Evolutionary conservation across 805 yeast genomes (phyloP).

Genomic region (Candida arabinofermentans): DNA sequence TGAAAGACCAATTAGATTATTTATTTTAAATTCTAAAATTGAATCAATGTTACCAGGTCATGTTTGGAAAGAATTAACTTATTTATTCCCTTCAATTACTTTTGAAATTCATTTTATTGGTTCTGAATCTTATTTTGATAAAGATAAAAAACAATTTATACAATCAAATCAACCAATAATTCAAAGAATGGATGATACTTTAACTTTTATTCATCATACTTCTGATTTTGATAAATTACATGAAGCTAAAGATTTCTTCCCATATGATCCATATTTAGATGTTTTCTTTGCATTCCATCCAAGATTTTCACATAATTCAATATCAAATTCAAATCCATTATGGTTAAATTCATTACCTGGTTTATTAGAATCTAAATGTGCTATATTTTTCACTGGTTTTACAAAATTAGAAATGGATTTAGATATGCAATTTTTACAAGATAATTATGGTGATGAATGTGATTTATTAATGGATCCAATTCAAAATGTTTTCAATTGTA

Average conservation of each 20-base stretch:
- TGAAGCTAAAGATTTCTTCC: conserved; percentile 91
- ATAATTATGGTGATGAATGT: conserved; percentile 66
- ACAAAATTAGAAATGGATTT: conserved; percentile 66
- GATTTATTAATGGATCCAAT: conserved; percentile 77
- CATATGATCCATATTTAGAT: conserved; percentile 96
- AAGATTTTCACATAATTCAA: conserved; percentile 79
- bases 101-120: conserved; percentile 92
- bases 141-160: conserved; percentile 58
- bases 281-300: conserved; percentile 94
- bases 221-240: conserved; percentile 88
- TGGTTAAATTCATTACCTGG: conserved; percentile 89
- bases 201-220: conserved; percentile 79
- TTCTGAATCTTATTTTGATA: conserved; percentile 83
- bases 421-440: conserved; percentile 68
- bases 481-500: conserved; percentile 72
- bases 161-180: conserved; percentile 61
- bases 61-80: conserved; percentile 92
- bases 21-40: conserved; percentile 86
- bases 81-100: conserved; percentile 74
- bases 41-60: conserved; percentile 92
- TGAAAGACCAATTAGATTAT: conserved; percentile 86
- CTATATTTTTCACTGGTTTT: conserved; percentile 86
- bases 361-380: conserved; percentile 88
- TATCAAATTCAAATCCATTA: conserved; percentile 45
- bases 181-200: conserved; percentile 66